Percentiles rank a stretch among this genome's conserved stretches.
Evolutionary conservation across 2,329 filamentous ascomycete genomes (phyloP).

Genomic region (Fusarium paranaense): DNA sequence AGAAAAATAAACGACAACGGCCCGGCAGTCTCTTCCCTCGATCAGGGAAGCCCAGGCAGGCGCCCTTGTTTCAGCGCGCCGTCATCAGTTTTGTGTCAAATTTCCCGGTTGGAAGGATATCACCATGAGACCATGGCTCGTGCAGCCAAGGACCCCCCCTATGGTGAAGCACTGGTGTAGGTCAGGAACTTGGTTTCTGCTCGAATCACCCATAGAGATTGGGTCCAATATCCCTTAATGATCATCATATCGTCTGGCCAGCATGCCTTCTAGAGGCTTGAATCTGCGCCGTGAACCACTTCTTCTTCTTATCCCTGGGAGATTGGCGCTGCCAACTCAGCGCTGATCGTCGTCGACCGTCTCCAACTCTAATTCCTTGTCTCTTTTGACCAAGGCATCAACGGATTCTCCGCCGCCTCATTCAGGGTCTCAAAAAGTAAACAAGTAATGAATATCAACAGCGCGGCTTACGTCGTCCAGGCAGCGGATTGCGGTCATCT

Average conservation of each 20-base stretch:
- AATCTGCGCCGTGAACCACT: conserved; percentile 17
- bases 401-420: background rate
- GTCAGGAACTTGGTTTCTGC: conserved; percentile 5
- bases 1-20: background rate
- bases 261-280: background rate
- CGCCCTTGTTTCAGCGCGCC: conserved; percentile 35
- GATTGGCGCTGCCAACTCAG: conserved; percentile 30
- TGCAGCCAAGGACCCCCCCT: conserved; percentile 7
- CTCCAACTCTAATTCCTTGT: conserved; percentile 12
- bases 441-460: conserved; percentile 11
- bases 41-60: conserved; percentile 1
- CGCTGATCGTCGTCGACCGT: conserved; percentile 21
- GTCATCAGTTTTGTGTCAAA: conserved; percentile 26
- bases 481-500: conserved; percentile 6
- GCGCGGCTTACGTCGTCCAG: conserved; percentile 7
- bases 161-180: conserved; percentile 40
- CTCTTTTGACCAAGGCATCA: conserved; percentile 22
- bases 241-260: conserved; percentile 6
- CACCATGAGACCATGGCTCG: conserved; percentile 23
- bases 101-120: conserved; percentile 9
- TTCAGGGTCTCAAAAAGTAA: conserved; percentile 8
- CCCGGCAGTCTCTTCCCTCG: background rate
- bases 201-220: background rate
- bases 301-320: background rate
- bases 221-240: background rate